These are phyloP conservation scores for Apiospora hydei DNA, from an alignment of 2,329 filamentous ascomycete species.

Conservation along the genomic window DNA sequence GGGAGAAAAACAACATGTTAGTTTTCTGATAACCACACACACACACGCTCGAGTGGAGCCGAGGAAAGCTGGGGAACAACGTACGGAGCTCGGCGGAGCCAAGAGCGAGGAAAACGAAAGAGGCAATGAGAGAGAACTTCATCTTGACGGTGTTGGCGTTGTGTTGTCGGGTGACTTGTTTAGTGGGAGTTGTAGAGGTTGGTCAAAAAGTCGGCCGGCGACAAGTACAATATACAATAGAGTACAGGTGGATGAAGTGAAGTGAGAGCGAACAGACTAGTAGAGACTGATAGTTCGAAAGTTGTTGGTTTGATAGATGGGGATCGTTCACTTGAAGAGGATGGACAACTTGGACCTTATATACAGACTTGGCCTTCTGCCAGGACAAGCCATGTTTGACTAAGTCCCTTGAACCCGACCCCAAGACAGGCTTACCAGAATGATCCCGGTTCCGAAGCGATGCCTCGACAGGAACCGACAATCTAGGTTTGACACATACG, in stretches of 20 bases:
- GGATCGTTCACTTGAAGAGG: constrained; percentile 32
- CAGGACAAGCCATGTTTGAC: not conserved
- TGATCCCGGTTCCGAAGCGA: not conserved
- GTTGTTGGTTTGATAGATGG: constrained; percentile 33
- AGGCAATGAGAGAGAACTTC: constrained; percentile 57
- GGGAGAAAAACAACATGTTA: constrained; percentile 2
- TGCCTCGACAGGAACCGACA: not conserved
- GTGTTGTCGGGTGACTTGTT: constrained; percentile 22
- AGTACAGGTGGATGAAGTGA: constrained; percentile 39
- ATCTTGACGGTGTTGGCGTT: constrained; percentile 51
- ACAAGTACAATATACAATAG: constrained; percentile 45
- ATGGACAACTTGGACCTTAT: constrained; percentile 34
- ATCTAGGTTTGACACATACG: not conserved
- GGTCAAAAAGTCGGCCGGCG: constrained; percentile 59
- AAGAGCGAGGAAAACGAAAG: constrained; percentile 56
- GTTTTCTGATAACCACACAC: not conserved
- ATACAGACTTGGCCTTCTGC: constrained; percentile 10
- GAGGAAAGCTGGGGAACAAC: constrained; percentile 22
- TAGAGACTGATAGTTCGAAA: constrained; percentile 28
- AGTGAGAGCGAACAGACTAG: constrained; percentile 32
- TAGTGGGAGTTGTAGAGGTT: constrained; percentile 34
- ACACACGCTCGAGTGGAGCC: not conserved
- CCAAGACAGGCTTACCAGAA: constrained; percentile 1
- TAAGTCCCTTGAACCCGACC: not conserved
- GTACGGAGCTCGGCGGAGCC: constrained; percentile 50